Base-by-base conservation (phyloP, 1,284 basidiomycete species). In the Agroathelia rolfsii region DNA sequence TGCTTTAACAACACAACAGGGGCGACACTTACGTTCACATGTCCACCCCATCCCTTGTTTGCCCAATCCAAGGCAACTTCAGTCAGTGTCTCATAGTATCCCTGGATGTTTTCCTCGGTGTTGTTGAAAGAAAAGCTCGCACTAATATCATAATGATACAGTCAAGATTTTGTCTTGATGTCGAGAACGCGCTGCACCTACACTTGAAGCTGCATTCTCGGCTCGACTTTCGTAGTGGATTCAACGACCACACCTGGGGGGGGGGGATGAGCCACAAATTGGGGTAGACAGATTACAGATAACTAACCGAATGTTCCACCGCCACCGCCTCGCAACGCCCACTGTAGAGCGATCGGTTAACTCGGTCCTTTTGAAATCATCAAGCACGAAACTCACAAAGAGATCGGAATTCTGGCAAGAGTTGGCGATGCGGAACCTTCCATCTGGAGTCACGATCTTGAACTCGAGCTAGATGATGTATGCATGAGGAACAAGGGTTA, bases 31-130 rank as follows among this genome's bases (percentile, higher is more conserved):
- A 60, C 53, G 19, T 44, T 55, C 3, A 62, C 56, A 35, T 62
- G 61, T 5, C 67, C 68, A 24, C 71, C 69, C 70, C 70, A 73
- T 12, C 70, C 71, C 38, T 68, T 58, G 13, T 61, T 44, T 5
- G 59, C 59, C 64, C 62, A 67, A 35, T 47, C 43, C 12, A 56
- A 41, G 1, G 55, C 45, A 41, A 61, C 53, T 20, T 62, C 55
- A 6, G 57, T 45, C 20, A 61, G 40, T 8, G 64, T 48, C 10
- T 32, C 27, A 33, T 46, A 50, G 41, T 48, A 50, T 2, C 38
- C 36, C 2, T 36, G 36, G 16, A 45, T 28, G 22, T 41, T 43
- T 3, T 34, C 37, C n/a, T 41, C 26, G n/a, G 39, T 39, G 4
- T 37, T 35, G 3, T 35, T 39, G 24, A 46, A 46, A 19, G 6